Percentiles rank a stretch among this genome's conserved stretches.
Evolutionary conservation across 1,284 basidiomycete genomes (phyloP).

Genomic region (Meripilus lineatus): DNA sequence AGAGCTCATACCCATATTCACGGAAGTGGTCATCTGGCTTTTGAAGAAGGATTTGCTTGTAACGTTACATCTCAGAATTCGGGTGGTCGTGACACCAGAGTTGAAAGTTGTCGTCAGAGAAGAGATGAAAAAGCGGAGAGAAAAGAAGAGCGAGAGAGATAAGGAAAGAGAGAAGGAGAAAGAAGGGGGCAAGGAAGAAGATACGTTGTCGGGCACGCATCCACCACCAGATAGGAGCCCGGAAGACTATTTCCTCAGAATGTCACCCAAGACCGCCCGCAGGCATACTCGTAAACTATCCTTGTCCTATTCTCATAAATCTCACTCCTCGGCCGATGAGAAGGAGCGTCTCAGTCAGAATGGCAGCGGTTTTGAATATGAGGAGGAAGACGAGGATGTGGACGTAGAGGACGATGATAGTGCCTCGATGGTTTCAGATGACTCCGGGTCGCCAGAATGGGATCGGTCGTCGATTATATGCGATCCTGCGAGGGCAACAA

Average conservation of each 20-base stretch:
- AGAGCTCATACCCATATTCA: slow-evolving; percentile 66
- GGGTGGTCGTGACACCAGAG: slow-evolving; percentile 74
- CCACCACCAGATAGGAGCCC: background rate
- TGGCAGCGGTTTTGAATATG: slow-evolving; percentile 17
- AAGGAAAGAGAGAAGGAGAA: slow-evolving; percentile 19
- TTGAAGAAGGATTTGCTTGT: slow-evolving; percentile 82
- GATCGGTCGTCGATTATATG: slow-evolving; percentile 64
- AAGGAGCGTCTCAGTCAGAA: background rate
- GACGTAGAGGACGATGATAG: slow-evolving; percentile 27
- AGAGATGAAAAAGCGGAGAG: slow-evolving; percentile 20
- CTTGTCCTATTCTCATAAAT: too few relatives aligned
- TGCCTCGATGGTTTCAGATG: slow-evolving; percentile 22
- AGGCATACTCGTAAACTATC: background rate
- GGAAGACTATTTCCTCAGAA: background rate
- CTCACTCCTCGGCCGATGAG: background rate
- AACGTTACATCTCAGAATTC: slow-evolving; percentile 82
- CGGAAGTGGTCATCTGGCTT: slow-evolving; percentile 90
- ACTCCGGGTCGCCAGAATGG: slow-evolving; percentile 23
- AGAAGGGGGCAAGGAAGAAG: background rate
- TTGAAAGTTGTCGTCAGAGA: slow-evolving; percentile 57
- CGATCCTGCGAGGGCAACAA: slow-evolving; percentile 79
- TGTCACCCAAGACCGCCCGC: background rate
- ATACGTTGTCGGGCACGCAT: background rate
- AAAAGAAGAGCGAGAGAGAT: slow-evolving; percentile 9
- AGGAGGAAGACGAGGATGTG: slow-evolving; percentile 29